phyloP scores from a whole-genome alignment of 1,284 basidiomycete species.

The Cutaneotrichosporon sp. region DNA sequence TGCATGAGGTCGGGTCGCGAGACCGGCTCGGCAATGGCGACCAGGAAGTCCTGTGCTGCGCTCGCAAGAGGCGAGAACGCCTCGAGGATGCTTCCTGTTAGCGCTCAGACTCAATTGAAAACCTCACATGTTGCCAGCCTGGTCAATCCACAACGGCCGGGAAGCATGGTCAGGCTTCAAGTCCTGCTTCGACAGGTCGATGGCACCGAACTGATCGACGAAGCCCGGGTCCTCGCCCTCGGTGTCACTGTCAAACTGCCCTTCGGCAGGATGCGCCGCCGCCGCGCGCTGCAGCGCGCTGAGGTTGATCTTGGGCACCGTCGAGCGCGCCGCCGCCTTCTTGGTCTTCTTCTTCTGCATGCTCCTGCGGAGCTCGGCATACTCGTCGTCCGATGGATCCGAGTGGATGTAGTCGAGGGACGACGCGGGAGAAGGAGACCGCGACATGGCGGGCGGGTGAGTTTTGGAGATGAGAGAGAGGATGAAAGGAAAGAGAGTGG shows the following conservation, averaged over 20 bases:
- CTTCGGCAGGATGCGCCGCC: conserved; percentile 35
- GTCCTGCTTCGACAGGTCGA: conserved; percentile 61
- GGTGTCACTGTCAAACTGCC: conserved; percentile 26
- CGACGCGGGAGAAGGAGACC: conserved; percentile 46
- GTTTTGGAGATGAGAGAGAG: conserved; percentile 1
- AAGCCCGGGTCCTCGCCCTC: conserved; percentile 36
- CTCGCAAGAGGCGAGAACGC: conserved; percentile 96
- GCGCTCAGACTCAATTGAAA: neutral
- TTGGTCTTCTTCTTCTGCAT: conserved; percentile 11
- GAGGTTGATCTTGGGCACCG: conserved; percentile 44
- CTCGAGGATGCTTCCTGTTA: conserved; percentile 68
- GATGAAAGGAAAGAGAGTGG: too few relatives aligned
- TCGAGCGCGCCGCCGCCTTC: conserved; percentile 17
- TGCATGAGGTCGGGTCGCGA: conserved; percentile 98
- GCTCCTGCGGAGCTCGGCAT: conserved; percentile 26
- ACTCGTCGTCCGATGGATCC: conserved; percentile 44
- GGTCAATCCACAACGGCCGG: conserved; percentile 92
- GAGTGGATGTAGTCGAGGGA: conserved; percentile 50
- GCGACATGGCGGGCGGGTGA: too few relatives aligned
- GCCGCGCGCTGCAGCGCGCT: conserved; percentile 34
- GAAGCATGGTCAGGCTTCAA: conserved; percentile 87
- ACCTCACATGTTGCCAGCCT: conserved; percentile 75
- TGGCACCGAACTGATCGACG: conserved; percentile 36
- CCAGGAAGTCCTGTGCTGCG: conserved; percentile 97
- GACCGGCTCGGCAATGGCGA: conserved; percentile 97